Base-by-base conservation (phyloP, 164 flowering plant genomes). In the Tetrastigma voinierianum region DNA sequence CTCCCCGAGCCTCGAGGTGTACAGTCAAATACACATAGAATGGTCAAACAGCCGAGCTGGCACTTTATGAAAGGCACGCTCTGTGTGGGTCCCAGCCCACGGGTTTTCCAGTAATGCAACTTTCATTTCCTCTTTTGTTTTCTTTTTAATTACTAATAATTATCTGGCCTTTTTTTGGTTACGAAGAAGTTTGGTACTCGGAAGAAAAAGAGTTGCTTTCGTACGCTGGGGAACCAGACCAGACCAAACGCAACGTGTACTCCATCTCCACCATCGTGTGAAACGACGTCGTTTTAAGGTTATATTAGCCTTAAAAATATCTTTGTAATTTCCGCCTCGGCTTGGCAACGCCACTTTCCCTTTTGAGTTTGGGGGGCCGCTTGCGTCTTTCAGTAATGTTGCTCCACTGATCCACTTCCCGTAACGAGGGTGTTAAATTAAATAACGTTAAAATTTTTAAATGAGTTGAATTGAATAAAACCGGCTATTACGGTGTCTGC, bases 1-100 rank as follows among this genome's bases (percentile, higher is more conserved):
- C 57, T 51, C 60, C 23, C 40, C 43, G 25, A n/a, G 53, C 58
- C 17, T 16, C 51, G 64, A 67, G 67, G 67, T 46, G 67, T 71
- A 67, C 78, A 57, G 76, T 59, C 74, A 75, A 69, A 70, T 48
- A 9, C 40, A n/a, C 46, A 55, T 57, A 62, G 24, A 46, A 47
- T 65, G 61, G 84, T 78, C 80, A 76, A 74, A 70, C 45, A 32
- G 68, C 73, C 62, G 74, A 75, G 68, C 77, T 77, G 74, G 75
- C 78, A 73, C 81, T 78, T 81, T 78, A 44, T 6, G 55, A 75
- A 72, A 72, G 73, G 53, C 56, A 19, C 59, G 65, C 64, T 43
- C 18, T 9, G 2, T 12, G 61, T 66, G 78, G 76, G 66, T 58
- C 76, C 77, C 77, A 32, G 68, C 62, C 56, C 71, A 23, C 65